Conservation (phyloP, 352 stramenopile genomes). For the Peronospora farinosa region DNA sequence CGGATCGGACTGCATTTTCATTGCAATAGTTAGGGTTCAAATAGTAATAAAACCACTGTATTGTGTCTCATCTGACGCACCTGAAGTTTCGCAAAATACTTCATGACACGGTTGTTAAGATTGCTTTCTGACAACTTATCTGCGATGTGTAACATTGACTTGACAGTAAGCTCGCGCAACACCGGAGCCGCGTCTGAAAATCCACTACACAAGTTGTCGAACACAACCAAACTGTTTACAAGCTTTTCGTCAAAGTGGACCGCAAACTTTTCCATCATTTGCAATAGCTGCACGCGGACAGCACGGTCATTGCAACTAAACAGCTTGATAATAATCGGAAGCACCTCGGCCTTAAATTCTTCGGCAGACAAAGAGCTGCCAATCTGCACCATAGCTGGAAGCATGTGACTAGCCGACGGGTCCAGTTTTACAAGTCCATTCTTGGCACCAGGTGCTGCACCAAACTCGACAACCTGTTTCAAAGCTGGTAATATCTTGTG, state of each 20-base stretch:
- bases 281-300: slow-evolving; percentile 84
- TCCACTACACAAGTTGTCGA: slow-evolving; percentile 88
- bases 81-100: slow-evolving; percentile 89
- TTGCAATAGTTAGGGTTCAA: not conserved
- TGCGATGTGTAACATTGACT: slow-evolving; percentile 88
- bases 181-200: slow-evolving; percentile 87
- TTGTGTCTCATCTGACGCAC: slow-evolving; percentile 24
- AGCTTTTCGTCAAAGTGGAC: slow-evolving; percentile 87
- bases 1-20: slow-evolving; percentile 54
- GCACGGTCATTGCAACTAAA: slow-evolving; percentile 90
- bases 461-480: slow-evolving; percentile 81
- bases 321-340: slow-evolving; percentile 85
- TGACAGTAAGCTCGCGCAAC: slow-evolving; percentile 88
- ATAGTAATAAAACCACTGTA: not conserved
- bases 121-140: slow-evolving; percentile 88
- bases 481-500: slow-evolving; percentile 84
- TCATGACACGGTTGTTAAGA: slow-evolving; percentile 89
- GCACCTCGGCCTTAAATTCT: slow-evolving; percentile 83
- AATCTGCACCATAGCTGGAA: slow-evolving; percentile 85
- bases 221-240: slow-evolving; percentile 86
- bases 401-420: slow-evolving; percentile 82
- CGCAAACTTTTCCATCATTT: slow-evolving; percentile 89
- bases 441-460: slow-evolving; percentile 42
- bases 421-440: slow-evolving; percentile 70
- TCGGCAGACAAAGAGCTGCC: slow-evolving; percentile 63